Evolutionary conservation across 2,329 filamentous ascomycete genomes (phyloP).

Genomic region (Ascochyta lentis): DNA sequence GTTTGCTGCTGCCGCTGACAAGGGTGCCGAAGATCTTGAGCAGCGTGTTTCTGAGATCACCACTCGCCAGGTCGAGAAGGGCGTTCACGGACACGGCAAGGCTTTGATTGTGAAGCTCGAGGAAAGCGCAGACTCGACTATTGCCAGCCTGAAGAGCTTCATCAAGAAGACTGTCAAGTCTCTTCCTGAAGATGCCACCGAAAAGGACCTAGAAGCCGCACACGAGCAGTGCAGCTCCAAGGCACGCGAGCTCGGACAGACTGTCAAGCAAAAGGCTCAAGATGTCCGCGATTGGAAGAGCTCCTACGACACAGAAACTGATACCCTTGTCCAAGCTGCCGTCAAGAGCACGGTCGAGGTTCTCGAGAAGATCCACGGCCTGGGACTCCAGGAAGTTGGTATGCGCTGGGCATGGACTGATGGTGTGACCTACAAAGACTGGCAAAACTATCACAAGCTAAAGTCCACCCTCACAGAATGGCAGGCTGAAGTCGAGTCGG

Average conservation of each 20-base stretch:
- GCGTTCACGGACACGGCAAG: constrained; percentile 70
- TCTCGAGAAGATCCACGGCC: constrained; percentile 79
- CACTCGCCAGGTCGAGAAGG: constrained; percentile 69
- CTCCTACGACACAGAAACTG: constrained; percentile 72
- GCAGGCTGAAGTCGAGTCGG: constrained; percentile 79
- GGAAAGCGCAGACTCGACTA: constrained; percentile 67
- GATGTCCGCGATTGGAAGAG: constrained; percentile 78
- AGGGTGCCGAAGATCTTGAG: constrained; percentile 74
- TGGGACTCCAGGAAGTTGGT: constrained; percentile 88
- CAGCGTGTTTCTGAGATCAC: constrained; percentile 74
- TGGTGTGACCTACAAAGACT: constrained; percentile 94
- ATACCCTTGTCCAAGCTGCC: constrained; percentile 71
- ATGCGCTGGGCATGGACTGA: constrained; percentile 97
- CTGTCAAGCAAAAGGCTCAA: constrained; percentile 79
- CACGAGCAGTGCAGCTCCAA: constrained; percentile 60
- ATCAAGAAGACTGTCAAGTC: constrained; percentile 64
- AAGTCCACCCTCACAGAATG: constrained; percentile 84
- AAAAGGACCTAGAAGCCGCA: constrained; percentile 59
- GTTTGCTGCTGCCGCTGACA: constrained; percentile 83
- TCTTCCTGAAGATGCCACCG: constrained; percentile 65
- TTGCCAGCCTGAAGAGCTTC: constrained; percentile 69
- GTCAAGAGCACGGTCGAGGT: constrained; percentile 83
- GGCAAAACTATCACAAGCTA: constrained; percentile 91
- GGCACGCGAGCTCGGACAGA: constrained; percentile 72
- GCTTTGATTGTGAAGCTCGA: constrained; percentile 73